Conservation (phyloP, 768 basidiomycete species). For the Mycena sanguinolenta region DNA sequence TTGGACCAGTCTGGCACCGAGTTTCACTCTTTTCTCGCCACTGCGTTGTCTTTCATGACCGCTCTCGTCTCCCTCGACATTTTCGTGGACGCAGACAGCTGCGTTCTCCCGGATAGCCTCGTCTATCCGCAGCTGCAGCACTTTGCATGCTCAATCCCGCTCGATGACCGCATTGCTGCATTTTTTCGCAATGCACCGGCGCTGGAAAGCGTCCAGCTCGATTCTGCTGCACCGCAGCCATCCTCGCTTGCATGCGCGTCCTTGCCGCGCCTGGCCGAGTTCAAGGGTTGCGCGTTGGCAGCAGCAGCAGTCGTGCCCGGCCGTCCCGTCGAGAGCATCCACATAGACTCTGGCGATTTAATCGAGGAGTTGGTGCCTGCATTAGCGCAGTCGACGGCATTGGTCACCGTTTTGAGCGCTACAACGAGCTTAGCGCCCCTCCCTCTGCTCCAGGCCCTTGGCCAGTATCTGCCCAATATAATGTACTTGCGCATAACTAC, state of each 20-base stretch:
- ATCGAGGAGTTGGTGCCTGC: conserved; percentile 66
- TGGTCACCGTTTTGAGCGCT: conserved; percentile 69
- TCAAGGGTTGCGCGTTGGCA: conserved; percentile 71
- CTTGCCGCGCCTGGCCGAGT: conserved; percentile 64
- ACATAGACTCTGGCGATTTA: conserved; percentile 72
- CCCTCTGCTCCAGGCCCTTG: conserved; percentile 68
- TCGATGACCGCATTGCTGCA: conserved; percentile 68
- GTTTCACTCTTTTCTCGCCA: conserved; percentile 63
- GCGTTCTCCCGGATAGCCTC: conserved; percentile 58
- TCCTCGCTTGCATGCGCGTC: conserved; percentile 54
- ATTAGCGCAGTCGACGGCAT: conserved; percentile 64
- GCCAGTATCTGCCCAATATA: conserved; percentile 69
- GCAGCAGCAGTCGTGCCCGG: conserved; percentile 72
- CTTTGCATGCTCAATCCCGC: conserved; percentile 72
- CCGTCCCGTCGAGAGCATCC: conserved; percentile 74
- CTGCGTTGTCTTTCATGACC: conserved; percentile 72
- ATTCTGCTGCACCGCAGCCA: conserved; percentile 56
- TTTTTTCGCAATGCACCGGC: conserved; percentile 71
- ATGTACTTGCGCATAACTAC: conserved; percentile 78
- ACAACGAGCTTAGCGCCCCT: conserved; percentile 71
- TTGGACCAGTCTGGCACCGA: conserved; percentile 56
- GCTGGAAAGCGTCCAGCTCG: conserved; percentile 63
- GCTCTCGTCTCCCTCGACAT: conserved; percentile 70
- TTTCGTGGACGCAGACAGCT: conserved; percentile 67
- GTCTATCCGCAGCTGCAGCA: conserved; percentile 63